Base-by-base conservation (phyloP, 306 rosid genomes). In the Carpinus fangiana region DNA sequence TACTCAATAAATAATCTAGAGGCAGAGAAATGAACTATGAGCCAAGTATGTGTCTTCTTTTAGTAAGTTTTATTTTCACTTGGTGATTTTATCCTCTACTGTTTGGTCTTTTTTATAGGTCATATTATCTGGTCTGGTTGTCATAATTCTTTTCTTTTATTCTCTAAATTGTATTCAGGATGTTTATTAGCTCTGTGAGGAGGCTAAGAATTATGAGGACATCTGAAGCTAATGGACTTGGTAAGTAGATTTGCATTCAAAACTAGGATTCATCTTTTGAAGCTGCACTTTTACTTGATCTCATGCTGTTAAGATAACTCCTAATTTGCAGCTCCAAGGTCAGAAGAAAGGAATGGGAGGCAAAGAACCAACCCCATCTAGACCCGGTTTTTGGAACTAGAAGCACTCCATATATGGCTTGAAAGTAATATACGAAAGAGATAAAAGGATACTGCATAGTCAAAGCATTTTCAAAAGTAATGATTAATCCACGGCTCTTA, bases 161-260 rank as follows among this genome's bases (percentile, higher is more conserved):
- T 53, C 26, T 60, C 7, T 14, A 36, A 74, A 31, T 84, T 64
- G 34, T 79, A n/a, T 77, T 79, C 96, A 95, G 97, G 83, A 93
- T 95, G 98, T 93, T 95, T 81, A 45, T 89, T 62, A 66, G 80
- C 81, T 89, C 97, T 0, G 94, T 91, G 81, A 93, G 88, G 96
- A 87, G 98, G 89, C 90, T 93, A 38, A 85, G 97, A 87, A 91
- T 95, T 64, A 95, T 95, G 97, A 91, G 90, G 83, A 86, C 90
- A 53, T 82, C 90, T 41, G 96, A 93, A 83, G 94, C 90, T 57
- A 90, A 89, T 70, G 94, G 95, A 84, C 93, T 89, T 72, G 93
- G 93, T 91, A 86, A 74, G 90, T 46, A 79, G 72, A 81, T 72
- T 56, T 73, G 38, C 74, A 48, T 41, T 74, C 79, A 31, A n/a